These are phyloP conservation scores for Dovyalis caffra DNA, from an alignment of 345 rosid species.

Conservation along the genomic window DNA sequence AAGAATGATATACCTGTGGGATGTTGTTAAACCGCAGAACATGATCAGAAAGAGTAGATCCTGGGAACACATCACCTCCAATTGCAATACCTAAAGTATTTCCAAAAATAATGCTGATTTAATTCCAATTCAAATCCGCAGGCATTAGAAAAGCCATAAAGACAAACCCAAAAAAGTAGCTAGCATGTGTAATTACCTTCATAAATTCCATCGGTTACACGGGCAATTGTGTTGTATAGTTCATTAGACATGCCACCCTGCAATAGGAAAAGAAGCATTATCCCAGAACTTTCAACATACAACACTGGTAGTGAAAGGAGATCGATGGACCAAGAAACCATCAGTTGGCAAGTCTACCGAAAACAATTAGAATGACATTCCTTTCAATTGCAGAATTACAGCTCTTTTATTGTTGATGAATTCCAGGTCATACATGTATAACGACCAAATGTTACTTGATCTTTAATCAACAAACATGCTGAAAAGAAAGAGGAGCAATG, in stretches of 20 bases:
- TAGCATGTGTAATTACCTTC: conserved; percentile 54
- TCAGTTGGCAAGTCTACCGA: not conserved
- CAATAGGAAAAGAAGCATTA: conserved; percentile 6
- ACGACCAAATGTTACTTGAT: not conserved
- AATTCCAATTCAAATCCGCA: conserved; percentile 1
- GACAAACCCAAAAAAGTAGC: not conserved
- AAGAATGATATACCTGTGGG: conserved; percentile 62
- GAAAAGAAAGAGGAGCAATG: conserved; percentile 4
- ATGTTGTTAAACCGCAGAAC: conserved; percentile 91
- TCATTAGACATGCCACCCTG: conserved; percentile 99
- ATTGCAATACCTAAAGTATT: conserved; percentile 78
- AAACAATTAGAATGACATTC: not conserved
- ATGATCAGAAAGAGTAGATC: conserved; percentile 92
- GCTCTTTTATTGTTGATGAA: not conserved
- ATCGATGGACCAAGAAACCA: not conserved
- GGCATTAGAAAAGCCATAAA: not conserved
- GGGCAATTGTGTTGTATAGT: conserved; percentile 83
- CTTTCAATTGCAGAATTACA: not conserved
- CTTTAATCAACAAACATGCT: not conserved
- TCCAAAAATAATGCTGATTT: conserved; percentile 19
- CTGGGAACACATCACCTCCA: conserved; percentile 98
- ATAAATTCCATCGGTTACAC: conserved; percentile 93
- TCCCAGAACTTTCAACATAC: conserved; percentile 7
- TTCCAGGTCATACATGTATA: not conserved
- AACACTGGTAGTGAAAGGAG: not conserved